Evolutionary conservation across 148 eudicot species (phyloP).

Genomic region (Salicornia ramosissima): DNA sequence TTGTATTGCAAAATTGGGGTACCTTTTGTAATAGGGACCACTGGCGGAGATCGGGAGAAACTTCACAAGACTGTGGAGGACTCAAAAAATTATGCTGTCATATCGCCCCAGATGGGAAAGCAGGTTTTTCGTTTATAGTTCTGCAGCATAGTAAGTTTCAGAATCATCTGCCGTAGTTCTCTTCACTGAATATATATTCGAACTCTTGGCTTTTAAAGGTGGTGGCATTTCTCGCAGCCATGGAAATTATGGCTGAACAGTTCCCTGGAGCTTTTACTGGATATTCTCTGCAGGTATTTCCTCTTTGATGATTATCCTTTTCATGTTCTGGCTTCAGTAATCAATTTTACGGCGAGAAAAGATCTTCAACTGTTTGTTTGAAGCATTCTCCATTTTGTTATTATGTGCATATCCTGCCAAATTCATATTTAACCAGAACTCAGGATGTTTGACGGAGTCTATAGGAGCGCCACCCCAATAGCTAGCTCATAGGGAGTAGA

Average conservation of each 20-base stretch:
- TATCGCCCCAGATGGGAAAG: slow-evolving; percentile 99
- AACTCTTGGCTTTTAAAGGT: slow-evolving; percentile 43
- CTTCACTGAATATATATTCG: slow-evolving; percentile 10
- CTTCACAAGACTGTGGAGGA: slow-evolving; percentile 68
- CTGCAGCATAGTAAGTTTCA: slow-evolving; percentile 3
- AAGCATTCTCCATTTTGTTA: background rate
- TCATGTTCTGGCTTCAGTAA: background rate
- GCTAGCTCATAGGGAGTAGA: no score
- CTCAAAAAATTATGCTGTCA: slow-evolving; percentile 74
- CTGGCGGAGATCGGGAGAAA: slow-evolving; percentile 91
- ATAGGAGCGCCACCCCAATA: no score
- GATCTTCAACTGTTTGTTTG: background rate
- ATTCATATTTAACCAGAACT: background rate
- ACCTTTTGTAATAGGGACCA: slow-evolving; percentile 98
- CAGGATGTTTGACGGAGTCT: no score
- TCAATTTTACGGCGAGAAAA: background rate
- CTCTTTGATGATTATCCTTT: background rate
- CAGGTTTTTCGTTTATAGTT: slow-evolving; percentile 44
- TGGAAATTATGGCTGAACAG: slow-evolving; percentile 91
- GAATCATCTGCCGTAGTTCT: background rate
- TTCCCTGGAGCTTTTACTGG: slow-evolving; percentile 96
- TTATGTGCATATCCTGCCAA: background rate
- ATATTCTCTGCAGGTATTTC: slow-evolving; percentile 59
- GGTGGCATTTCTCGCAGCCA: slow-evolving; percentile 95
- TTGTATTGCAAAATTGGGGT: slow-evolving; percentile 86